Conservation (phyloP, 2,329 filamentous ascomycete genomes). For the Epicoccum nigrum region DNA sequence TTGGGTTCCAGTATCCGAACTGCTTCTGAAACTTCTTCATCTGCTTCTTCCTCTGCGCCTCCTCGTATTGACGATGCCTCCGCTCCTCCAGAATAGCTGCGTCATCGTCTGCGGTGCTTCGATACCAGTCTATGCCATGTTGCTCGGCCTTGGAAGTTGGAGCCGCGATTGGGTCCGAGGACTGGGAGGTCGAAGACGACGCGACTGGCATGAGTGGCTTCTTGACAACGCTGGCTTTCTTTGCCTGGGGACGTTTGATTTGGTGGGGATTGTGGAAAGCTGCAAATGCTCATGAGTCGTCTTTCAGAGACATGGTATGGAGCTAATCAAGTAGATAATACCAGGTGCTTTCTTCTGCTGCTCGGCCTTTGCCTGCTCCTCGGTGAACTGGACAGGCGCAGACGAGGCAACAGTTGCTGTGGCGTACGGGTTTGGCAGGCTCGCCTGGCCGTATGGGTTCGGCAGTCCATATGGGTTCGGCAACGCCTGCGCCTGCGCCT, state of each 20-base stretch:
- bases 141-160: conserved; percentile 22
- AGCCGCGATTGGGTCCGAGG: conserved; percentile 23
- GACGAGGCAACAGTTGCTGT: conserved; percentile 34
- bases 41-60: conserved; percentile 64
- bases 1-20: conserved; percentile 61
- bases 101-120: conserved; percentile 84
- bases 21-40: conserved; percentile 76
- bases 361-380: conserved; percentile 41
- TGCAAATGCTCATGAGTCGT: conserved; percentile 38
- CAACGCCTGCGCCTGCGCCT: conserved; percentile 32
- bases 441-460: conserved; percentile 35
- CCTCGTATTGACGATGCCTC: conserved; percentile 75
- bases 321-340: conserved; percentile 41
- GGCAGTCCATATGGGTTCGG: conserved; percentile 36
- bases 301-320: conserved; percentile 26
- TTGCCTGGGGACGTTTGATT: conserved; percentile 43
- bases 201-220: conserved; percentile 32
- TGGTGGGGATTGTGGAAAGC: conserved; percentile 43
- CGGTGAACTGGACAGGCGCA: conserved; percentile 36
- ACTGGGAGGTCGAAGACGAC: conserved; percentile 16
- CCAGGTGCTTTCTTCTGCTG: conserved; percentile 42
- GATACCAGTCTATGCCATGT: conserved; percentile 58
- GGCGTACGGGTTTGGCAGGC: conserved; percentile 39
- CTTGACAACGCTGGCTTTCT: conserved; percentile 31
- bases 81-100: conserved; percentile 67